phyloP scores from a whole-genome alignment of 192 early-diverging fungal species.

The Coemansia sp. region DNA sequence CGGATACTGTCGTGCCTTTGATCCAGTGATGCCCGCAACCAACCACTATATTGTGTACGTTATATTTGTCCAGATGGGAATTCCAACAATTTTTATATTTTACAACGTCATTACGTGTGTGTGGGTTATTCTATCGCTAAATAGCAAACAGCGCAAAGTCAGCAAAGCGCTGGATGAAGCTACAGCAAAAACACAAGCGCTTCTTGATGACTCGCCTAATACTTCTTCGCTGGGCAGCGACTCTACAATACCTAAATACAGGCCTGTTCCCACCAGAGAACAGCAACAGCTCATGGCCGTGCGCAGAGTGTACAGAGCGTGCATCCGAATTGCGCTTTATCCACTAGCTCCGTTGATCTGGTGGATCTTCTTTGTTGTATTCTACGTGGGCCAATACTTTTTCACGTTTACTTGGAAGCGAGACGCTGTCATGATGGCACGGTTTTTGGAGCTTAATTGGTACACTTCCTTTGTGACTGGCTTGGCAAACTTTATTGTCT shows the following conservation, averaged over 20 bases:
- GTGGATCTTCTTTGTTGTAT: conserved; percentile 17
- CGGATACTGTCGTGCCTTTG: conserved; percentile 17
- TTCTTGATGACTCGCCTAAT: conserved; percentile 7
- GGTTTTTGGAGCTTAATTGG: conserved; percentile 12
- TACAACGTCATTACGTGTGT: conserved; percentile 28
- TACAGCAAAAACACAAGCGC: conserved; percentile 2
- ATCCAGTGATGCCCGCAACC: conserved; percentile 15
- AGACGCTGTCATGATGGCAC: conserved; percentile 11
- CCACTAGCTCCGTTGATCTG: conserved; percentile 26
- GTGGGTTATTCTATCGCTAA: conserved; percentile 22
- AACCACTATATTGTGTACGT: conserved; percentile 16
- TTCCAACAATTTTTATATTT: conserved; percentile 25
- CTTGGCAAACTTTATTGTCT: conserved; percentile 31
- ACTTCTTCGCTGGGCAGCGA: not conserved
- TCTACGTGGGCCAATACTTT: conserved; percentile 23
- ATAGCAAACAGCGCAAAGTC: conserved; percentile 24
- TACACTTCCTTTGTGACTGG: conserved; percentile 9
- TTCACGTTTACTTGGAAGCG: conserved; percentile 21
- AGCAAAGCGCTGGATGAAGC: conserved; percentile 13
- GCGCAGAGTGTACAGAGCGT: conserved; percentile 30
- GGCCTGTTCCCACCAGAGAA: conserved; percentile 16
- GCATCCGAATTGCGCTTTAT: conserved; percentile 45
- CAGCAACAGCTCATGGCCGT: conserved; percentile 24
- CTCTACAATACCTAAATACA: not conserved
- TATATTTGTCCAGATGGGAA: conserved; percentile 12